These are phyloP conservation scores for Pleurotus platypus DNA, from an alignment of 768 basidiomycete species.

Conservation along the genomic window DNA sequence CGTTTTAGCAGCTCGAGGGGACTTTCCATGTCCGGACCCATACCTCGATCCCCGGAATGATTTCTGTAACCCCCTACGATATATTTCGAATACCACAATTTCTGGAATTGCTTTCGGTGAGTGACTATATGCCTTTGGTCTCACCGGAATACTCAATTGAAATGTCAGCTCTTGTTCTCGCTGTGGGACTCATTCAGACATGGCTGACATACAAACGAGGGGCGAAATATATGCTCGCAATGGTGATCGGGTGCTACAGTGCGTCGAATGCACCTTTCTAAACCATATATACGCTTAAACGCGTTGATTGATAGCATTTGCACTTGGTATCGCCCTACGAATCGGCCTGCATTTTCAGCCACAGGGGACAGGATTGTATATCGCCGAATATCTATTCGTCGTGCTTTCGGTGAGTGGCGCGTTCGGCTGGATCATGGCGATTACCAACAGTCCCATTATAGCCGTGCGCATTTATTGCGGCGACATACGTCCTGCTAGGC, in stretches of 20 bases:
- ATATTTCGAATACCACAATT: conserved; percentile 51
- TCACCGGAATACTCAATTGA: too few relatives aligned
- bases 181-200: conserved; percentile 41
- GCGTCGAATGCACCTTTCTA: conserved; percentile 15
- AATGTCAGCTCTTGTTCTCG: conserved; percentile 24
- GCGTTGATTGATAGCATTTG: conserved; percentile 37
- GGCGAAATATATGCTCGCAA: conserved; percentile 55
- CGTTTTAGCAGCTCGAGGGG: background rate
- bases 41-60: conserved; percentile 50
- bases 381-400: conserved; percentile 55
- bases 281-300: background rate
- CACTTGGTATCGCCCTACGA: conserved; percentile 51
- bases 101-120: conserved; percentile 48
- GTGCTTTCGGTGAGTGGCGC: conserved; percentile 48
- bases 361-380: conserved; percentile 49
- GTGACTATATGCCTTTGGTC: conserved; percentile 3
- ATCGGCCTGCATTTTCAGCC: conserved; percentile 53
- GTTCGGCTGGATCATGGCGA: background rate
- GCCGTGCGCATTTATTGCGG: conserved; percentile 76
- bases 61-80: conserved; percentile 48
- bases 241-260: conserved; percentile 62
- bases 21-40: conserved; percentile 32
- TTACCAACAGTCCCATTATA: conserved; percentile 16
- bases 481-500: conserved; percentile 65
- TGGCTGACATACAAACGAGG: conserved; percentile 39